These are phyloP conservation scores for Symbiodinium natans DNA, from an alignment of 73 alveolate species.

Conservation along the genomic window DNA sequence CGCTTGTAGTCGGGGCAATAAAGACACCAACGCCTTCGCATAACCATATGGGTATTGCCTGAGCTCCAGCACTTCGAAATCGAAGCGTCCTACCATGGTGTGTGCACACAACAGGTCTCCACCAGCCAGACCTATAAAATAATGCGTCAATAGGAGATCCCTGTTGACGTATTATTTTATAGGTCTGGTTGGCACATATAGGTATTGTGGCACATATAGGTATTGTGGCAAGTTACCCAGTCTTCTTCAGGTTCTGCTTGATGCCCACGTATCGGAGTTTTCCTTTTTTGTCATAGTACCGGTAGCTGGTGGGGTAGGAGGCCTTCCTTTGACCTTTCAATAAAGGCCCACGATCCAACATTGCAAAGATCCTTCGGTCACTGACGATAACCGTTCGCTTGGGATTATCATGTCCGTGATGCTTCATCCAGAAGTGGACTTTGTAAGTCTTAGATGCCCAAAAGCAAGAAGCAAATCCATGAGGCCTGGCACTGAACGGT, in stretches of 20 bases:
- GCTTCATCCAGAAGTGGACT: not conserved
- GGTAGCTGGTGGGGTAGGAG: not conserved
- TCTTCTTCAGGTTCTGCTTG: not conserved
- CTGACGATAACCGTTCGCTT: not conserved
- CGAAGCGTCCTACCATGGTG: too few species aligned
- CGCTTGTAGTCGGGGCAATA: not conserved
- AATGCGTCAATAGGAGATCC: too few species aligned
- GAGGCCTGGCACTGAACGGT: too few species aligned
- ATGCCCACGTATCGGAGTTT: not conserved
- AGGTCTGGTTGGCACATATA: too few species aligned
- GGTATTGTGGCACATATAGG: too few species aligned
- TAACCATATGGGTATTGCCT: too few species aligned
- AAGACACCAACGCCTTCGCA: not conserved
- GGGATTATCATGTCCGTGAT: not conserved
- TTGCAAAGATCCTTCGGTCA: not conserved
- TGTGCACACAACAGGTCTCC: too few species aligned
- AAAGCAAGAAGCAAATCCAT: not conserved
- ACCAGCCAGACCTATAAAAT: too few species aligned
- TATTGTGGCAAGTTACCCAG: not conserved
- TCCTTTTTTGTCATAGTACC: not conserved
- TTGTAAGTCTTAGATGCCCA: not conserved
- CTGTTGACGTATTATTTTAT: too few species aligned
- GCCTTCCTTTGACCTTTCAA: not conserved
- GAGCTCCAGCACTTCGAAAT: too few species aligned
- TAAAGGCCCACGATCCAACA: not conserved